A percentile compares a stretch with the other conserved stretches of the same genome.
These are phyloP conservation scores for Didymellaceae sp. DNA, from an alignment of 2,329 filamentous ascomycete species.

Conservation along the genomic window DNA sequence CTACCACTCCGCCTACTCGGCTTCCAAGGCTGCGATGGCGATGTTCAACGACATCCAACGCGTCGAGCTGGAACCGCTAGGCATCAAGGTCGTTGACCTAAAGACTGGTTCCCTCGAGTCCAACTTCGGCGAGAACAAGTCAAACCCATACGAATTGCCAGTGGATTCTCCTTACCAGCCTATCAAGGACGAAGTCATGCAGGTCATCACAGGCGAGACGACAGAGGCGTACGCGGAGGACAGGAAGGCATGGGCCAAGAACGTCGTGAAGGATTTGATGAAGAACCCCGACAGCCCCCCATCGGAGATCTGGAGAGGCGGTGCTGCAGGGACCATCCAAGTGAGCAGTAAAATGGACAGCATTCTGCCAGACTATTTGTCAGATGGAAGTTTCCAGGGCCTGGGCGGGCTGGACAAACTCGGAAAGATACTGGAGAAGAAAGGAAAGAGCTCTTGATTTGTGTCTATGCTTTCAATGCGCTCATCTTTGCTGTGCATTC, in stretches of 20 bases:
- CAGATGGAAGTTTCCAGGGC: conserved; percentile 11
- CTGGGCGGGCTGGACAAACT: conserved; percentile 16
- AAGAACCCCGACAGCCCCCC: conserved; percentile 14
- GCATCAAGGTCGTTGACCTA: conserved; percentile 30
- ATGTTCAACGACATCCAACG: conserved; percentile 35
- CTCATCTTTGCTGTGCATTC: too few relatives aligned
- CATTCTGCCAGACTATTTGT: conserved; percentile 11
- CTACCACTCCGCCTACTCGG: conserved; percentile 35
- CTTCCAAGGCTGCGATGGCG: conserved; percentile 48
- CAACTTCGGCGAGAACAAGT: conserved; percentile 16
- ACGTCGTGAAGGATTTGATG: conserved; percentile 17
- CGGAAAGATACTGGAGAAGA: conserved; percentile 11
- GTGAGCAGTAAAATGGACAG: conserved; percentile 13
- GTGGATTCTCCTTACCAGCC: conserved; percentile 14
- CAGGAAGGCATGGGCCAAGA: conserved; percentile 17
- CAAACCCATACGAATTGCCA: conserved; percentile 8
- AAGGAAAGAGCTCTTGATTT: background rate
- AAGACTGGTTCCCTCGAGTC: conserved; percentile 25
- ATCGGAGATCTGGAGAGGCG: conserved; percentile 19
- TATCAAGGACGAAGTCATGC: conserved; percentile 15
- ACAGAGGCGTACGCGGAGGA: conserved; percentile 17
- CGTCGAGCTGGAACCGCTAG: conserved; percentile 30
- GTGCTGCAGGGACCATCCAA: conserved; percentile 10
- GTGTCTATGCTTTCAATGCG: too few relatives aligned
- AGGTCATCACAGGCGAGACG: conserved; percentile 9